Conservation (phyloP, 345 rosid genomes). For the Toxicodendron radicans region DNA sequence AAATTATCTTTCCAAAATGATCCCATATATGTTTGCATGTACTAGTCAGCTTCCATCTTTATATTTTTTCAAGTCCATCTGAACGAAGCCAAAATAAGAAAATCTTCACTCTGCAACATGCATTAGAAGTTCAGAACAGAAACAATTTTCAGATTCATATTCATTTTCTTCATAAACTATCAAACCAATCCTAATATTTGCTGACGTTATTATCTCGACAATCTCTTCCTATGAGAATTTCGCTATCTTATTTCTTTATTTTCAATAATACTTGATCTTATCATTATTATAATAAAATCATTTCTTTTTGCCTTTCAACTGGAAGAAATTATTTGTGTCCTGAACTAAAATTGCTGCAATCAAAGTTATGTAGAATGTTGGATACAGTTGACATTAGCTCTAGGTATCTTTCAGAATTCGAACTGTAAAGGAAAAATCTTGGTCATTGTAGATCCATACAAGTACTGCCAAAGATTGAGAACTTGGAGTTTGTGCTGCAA, state of each 20-base stretch:
- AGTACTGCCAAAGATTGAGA: conserved; percentile 75
- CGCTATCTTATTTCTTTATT: no score
- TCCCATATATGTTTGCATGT: not conserved
- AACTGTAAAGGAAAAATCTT: not conserved
- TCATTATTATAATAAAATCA: no score
- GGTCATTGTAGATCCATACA: conserved; percentile 41
- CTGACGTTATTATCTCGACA: no score
- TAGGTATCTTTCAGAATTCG: not conserved
- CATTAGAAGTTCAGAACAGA: not conserved
- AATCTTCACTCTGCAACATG: not conserved
- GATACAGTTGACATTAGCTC: not conserved
- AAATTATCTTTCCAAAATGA: not conserved
- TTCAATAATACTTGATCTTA: no score
- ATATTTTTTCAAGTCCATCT: not conserved
- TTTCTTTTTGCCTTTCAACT: not conserved
- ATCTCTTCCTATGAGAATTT: no score
- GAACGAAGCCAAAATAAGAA: not conserved
- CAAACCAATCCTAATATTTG: no score
- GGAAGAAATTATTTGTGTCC: not conserved
- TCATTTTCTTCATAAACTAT: no score
- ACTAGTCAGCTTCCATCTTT: not conserved
- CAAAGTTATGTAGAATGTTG: not conserved
- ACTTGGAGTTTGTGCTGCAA: conserved; percentile 58
- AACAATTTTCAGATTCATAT: not conserved
- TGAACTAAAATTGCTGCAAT: not conserved